phyloP scores from a whole-genome alignment of 805 yeast species.

The Schizosaccharomyces japonicus region DNA sequence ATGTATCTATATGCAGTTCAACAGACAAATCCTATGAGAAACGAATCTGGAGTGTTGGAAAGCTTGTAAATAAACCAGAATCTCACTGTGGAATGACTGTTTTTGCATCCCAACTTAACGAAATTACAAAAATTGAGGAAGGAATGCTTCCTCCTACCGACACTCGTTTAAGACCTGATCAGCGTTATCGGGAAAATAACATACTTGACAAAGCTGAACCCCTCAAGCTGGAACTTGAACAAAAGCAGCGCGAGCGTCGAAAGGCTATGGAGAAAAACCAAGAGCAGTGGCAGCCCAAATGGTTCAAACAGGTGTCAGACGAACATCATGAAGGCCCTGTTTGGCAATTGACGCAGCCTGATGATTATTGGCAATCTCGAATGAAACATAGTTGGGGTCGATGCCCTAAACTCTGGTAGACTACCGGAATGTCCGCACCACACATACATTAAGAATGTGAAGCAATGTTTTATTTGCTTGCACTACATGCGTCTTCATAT shows the following conservation, averaged over 20 bases:
- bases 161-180: slow-evolving; percentile 75
- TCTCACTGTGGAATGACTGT: slow-evolving; percentile 66
- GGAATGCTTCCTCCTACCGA: slow-evolving; percentile 59
- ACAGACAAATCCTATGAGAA: slow-evolving; percentile 17
- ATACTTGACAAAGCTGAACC: slow-evolving; percentile 47
- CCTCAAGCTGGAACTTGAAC: slow-evolving; percentile 46
- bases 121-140: slow-evolving; percentile 47
- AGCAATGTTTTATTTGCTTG: too few species aligned
- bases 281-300: slow-evolving; percentile 30
- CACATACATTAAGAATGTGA: too few species aligned
- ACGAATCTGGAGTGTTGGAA: slow-evolving; percentile 43
- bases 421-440: too few species aligned
- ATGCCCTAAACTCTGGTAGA: neutral
- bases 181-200: slow-evolving; percentile 45
- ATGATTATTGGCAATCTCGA: neutral
- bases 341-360: neutral
- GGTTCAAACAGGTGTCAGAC: slow-evolving; percentile 21
- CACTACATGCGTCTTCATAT: too few species aligned
- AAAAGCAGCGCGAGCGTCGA: slow-evolving; percentile 57
- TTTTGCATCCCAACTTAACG: slow-evolving; percentile 62
- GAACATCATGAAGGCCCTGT: neutral
- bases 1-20: slow-evolving; percentile 21
- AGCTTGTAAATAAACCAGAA: slow-evolving; percentile 31
- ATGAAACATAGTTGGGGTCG: neutral
- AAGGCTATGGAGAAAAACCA: slow-evolving; percentile 27